Evolutionary conservation across 371 early-diverging fungal genomes (phyloP).

Genomic region (Umbelopsis sp.): DNA sequence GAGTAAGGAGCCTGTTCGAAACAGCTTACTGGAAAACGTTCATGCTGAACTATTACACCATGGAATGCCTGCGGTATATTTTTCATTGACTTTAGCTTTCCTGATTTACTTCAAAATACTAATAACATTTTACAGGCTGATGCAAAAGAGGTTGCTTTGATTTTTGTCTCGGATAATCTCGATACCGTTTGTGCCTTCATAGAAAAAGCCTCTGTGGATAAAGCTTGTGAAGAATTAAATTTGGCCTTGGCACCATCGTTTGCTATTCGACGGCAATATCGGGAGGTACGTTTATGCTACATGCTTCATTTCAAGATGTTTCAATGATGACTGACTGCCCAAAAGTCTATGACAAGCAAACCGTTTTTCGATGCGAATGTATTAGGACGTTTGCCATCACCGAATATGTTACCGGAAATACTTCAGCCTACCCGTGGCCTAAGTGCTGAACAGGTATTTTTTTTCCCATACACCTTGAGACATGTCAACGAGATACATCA

Average conservation of each 20-base stretch:
- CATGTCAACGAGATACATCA: slow-evolving; percentile 23
- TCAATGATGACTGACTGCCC: neutral
- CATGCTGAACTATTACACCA: slow-evolving; percentile 76
- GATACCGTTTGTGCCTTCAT: slow-evolving; percentile 89
- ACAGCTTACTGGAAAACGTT: slow-evolving; percentile 77
- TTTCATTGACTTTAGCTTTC: neutral
- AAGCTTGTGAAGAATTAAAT: slow-evolving; percentile 85
- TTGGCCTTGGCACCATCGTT: slow-evolving; percentile 73
- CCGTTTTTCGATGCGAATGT: neutral
- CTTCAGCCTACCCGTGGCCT: slow-evolving; percentile 79
- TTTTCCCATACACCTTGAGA: neutral
- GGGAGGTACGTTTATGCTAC: slow-evolving; percentile 53
- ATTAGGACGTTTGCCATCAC: slow-evolving; percentile 24
- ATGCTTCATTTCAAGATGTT: neutral
- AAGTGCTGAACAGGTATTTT: slow-evolving; percentile 67
- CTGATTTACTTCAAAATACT: neutral
- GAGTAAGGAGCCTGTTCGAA: slow-evolving; percentile 90
- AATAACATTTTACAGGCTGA: slow-evolving; percentile 40
- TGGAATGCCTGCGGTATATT: slow-evolving; percentile 74
- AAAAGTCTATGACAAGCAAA: slow-evolving; percentile 4
- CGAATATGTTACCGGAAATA: slow-evolving; percentile 82
- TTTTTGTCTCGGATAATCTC: slow-evolving; percentile 86
- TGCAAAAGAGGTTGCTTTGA: slow-evolving; percentile 80
- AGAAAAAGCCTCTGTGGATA: slow-evolving; percentile 90
- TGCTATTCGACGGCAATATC: slow-evolving; percentile 74